Conservation (phyloP, 192 early-diverging fungal species). For the Thamnidium elegans region DNA sequence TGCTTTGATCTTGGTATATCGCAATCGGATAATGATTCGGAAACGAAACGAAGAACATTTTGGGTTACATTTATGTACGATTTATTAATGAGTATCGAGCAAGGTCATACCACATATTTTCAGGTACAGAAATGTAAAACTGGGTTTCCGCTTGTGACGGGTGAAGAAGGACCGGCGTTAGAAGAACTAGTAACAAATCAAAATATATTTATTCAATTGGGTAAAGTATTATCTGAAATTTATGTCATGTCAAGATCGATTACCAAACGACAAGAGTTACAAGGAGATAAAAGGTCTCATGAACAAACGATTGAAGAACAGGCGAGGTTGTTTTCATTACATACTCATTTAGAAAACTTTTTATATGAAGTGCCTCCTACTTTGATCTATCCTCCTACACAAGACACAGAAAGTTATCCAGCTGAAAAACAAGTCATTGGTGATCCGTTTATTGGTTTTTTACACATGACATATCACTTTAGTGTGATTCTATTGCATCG, state of each 20-base stretch:
- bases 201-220: slow-evolving; percentile 34
- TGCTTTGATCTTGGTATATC: slow-evolving; percentile 26
- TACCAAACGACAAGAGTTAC: slow-evolving; percentile 16
- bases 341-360: slow-evolving; percentile 35
- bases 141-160: slow-evolving; percentile 26
- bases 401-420: slow-evolving; percentile 27
- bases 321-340: slow-evolving; percentile 27
- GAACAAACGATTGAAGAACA: slow-evolving; percentile 33
- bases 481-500: slow-evolving; percentile 50
- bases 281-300: slow-evolving; percentile 16
- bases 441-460: slow-evolving; percentile 47
- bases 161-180: slow-evolving; percentile 22
- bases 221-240: slow-evolving; percentile 23
- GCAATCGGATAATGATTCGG: slow-evolving; percentile 13
- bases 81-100: slow-evolving; percentile 31
- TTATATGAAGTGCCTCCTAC: slow-evolving; percentile 32
- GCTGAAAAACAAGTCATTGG: slow-evolving; percentile 25
- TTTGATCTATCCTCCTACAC: slow-evolving; percentile 29
- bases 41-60: slow-evolving; percentile 32
- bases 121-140: slow-evolving; percentile 11
- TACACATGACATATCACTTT: slow-evolving; percentile 56
- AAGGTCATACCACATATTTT: slow-evolving; percentile 28
- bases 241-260: slow-evolving; percentile 24
- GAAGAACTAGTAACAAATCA: slow-evolving; percentile 32
- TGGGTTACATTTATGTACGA: slow-evolving; percentile 37